Evolutionary conservation across 1,284 basidiomycete species (phyloP).

Genomic region (Gomphus bonarii): DNA sequence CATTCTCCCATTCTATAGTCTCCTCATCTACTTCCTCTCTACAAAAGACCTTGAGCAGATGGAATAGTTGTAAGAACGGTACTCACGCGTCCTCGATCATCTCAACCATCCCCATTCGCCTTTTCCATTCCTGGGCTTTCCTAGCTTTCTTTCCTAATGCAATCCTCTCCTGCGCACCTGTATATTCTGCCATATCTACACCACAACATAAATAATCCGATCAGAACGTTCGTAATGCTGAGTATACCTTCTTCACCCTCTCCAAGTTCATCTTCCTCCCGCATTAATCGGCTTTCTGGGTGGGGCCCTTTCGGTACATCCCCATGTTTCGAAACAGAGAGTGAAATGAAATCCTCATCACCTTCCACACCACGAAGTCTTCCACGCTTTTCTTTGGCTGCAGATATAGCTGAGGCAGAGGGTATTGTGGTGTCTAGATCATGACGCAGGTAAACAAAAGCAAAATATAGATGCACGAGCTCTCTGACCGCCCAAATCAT

Average conservation of each 20-base stretch:
- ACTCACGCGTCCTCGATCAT: slow-evolving; percentile 81
- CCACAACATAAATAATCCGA: neutral
- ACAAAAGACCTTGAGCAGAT: slow-evolving; percentile 13
- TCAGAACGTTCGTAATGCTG: neutral
- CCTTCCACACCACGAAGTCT: slow-evolving; percentile 35
- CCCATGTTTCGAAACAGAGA: slow-evolving; percentile 52
- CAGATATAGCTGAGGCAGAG: slow-evolving; percentile 63
- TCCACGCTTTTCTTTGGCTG: slow-evolving; percentile 74
- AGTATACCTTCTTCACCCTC: slow-evolving; percentile 83
- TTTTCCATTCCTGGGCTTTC: slow-evolving; percentile 62
- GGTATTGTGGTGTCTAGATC: slow-evolving; percentile 46
- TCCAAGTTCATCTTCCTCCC: slow-evolving; percentile 89
- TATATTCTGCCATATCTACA: slow-evolving; percentile 81
- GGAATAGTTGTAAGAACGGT: neutral
- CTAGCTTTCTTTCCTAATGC: slow-evolving; percentile 80
- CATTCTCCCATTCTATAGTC: slow-evolving; percentile 82
- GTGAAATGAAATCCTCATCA: slow-evolving; percentile 73
- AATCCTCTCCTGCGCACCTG: slow-evolving; percentile 79
- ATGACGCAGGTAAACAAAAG: slow-evolving; percentile 10
- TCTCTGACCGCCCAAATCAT: slow-evolving; percentile 27
- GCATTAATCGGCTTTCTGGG: slow-evolving; percentile 76
- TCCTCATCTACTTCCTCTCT: slow-evolving; percentile 86
- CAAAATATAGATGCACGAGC: neutral
- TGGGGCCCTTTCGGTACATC: slow-evolving; percentile 65
- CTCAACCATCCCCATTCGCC: slow-evolving; percentile 71